phyloP scores from a whole-genome alignment of 2,329 filamentous ascomycete species.

The Fusarium decemcellulare region DNA sequence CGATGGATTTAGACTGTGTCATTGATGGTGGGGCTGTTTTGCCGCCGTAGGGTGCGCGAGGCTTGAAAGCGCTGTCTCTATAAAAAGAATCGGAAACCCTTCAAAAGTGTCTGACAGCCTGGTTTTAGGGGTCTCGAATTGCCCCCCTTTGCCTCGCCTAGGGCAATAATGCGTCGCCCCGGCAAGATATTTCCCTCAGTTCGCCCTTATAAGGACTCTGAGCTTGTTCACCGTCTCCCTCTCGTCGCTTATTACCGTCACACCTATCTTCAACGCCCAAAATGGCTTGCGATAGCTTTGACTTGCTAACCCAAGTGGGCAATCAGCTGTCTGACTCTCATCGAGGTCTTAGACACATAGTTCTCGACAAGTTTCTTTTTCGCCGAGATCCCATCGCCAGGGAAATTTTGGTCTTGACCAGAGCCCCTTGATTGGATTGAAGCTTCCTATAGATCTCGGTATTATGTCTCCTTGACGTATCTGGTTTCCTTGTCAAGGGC shows the following conservation, averaged over 20 bases:
- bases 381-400: background rate
- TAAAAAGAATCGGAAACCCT: constrained; percentile 37
- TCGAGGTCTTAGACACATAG: constrained; percentile 17
- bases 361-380: background rate
- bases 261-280: background rate
- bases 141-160: background rate
- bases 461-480: background rate
- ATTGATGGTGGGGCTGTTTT: constrained; percentile 30
- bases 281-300: constrained; percentile 3
- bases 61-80: constrained; percentile 29
- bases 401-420: background rate
- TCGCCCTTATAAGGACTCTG: constrained; percentile 27
- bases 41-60: constrained; percentile 21
- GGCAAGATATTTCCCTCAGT: background rate
- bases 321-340: constrained; percentile 1
- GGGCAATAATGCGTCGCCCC: background rate
- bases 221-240: constrained; percentile 3
- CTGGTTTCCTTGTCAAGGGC: background rate
- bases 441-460: background rate
- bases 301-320: background rate
- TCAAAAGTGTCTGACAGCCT: constrained; percentile 3
- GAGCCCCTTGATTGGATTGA: background rate
- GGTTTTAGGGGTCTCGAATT: background rate
- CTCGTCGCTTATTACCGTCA: background rate
- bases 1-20: constrained; percentile 7